Evolutionary conservation across 352 stramenopile species (phyloP), one percentile per base, ranked within the genome.

Genomic region (Pythium dissotocum): DNA sequence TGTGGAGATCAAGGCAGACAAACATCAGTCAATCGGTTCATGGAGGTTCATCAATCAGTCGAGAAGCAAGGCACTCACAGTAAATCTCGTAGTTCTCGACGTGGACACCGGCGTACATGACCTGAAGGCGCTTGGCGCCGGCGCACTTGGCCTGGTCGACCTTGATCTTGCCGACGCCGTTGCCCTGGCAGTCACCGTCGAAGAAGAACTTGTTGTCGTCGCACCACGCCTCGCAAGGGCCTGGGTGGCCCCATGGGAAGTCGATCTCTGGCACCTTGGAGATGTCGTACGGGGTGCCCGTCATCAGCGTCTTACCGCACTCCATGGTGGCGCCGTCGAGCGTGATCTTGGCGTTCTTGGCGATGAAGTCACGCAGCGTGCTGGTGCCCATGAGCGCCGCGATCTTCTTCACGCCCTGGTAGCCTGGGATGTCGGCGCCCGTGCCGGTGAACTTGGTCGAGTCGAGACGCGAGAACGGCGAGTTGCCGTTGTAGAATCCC

Each of bases 141-240:
- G 36, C 28, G 61, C 61, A 67, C 63, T 63, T 69, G 54, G 40
- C 21, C 49, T 44, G 16, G 53, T 62, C 42, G 16, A 69, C 32
- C 42, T 44, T 57, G 40, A 69, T 52, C 55, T 63, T 69, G 9
- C 53, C 63, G 16, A 69, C 54, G 26, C 52, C 58, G 53, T 62
- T 63, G 63, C 54, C 54, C 42, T 63, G 53, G 63, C 63, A 69
- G n/a, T 69, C 35, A 16, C 18, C 55, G 54, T 69, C 58, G 35
- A 35, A 46, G 53, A 63, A 63, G 30, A 69, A 28, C 40, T 52
- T 36, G 26, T 28, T 63, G 67, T 73, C 49, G 46, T 65, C 64
- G 33, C 67, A 73, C 60, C 61, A 73, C 1, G 33, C 38, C 48
- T 68, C 68, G 32, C 68, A 74, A 16, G 68, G 61, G 30, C 68